A percentile compares a stretch with the other conserved stretches of the same genome.
phyloP scores from a whole-genome alignment of 1,284 basidiomycete genomes.

The Anthracocystis panici-leucophaei region DNA sequence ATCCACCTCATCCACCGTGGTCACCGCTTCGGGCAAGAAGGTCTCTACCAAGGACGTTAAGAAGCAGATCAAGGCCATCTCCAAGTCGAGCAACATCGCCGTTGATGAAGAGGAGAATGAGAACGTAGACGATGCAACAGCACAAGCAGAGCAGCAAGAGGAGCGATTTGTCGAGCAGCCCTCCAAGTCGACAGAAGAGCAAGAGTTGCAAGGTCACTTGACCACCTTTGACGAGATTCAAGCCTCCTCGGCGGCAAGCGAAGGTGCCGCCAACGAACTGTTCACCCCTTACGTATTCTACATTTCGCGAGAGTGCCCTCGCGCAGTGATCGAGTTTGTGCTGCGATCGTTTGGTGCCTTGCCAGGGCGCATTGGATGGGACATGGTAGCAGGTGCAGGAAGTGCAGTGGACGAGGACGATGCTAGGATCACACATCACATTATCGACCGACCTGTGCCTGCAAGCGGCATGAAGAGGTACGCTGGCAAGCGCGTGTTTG shows the following conservation, averaged over 20 bases:
- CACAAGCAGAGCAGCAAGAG: constrained; percentile 24
- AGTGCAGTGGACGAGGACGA: constrained; percentile 78
- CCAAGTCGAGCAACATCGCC: constrained; percentile 36
- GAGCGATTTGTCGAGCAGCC: constrained; percentile 70
- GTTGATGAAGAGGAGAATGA: constrained; percentile 48
- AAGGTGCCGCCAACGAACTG: constrained; percentile 70
- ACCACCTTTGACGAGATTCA: constrained; percentile 80
- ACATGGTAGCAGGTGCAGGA: constrained; percentile 81
- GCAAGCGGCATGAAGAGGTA: constrained; percentile 58
- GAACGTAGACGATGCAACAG: constrained; percentile 30
- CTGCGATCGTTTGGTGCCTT: constrained; percentile 84
- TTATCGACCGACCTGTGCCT: constrained; percentile 85
- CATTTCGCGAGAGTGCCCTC: constrained; percentile 92
- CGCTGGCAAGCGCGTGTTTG: constrained; percentile 79
- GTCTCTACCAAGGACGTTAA: constrained; percentile 72
- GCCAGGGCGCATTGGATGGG: constrained; percentile 84
- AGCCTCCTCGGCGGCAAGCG: constrained; percentile 47
- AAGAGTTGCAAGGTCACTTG: constrained; percentile 72
- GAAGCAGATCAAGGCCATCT: constrained; percentile 73
- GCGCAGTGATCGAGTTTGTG: constrained; percentile 93
- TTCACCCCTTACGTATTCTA: constrained; percentile 92
- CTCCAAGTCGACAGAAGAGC: constrained; percentile 75
- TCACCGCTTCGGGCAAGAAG: constrained; percentile 69
- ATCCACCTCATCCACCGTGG: constrained; percentile 36
- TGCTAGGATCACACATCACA: constrained; percentile 88